phyloP scores from a whole-genome alignment of 1,284 basidiomycete species.

The Ceratobasidium sp. region DNA sequence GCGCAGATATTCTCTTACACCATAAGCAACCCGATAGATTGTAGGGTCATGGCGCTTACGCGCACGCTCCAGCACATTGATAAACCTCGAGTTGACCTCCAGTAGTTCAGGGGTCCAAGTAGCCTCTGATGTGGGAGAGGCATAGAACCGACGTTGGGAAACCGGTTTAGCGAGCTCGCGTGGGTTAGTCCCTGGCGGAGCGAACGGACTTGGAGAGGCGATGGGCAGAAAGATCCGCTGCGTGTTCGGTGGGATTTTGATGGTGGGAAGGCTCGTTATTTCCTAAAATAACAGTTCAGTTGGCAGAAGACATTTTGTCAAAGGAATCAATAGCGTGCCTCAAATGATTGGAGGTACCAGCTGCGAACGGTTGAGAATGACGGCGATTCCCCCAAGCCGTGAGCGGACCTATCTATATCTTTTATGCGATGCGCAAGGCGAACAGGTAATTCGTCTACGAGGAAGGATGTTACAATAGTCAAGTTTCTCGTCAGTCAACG shows the following conservation, averaged over 20 bases:
- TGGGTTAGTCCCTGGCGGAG: neutral
- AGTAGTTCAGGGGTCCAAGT: slow-evolving; percentile 36
- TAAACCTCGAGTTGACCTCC: slow-evolving; percentile 41
- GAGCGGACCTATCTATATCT: slow-evolving; percentile 41
- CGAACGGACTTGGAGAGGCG: slow-evolving; percentile 38
- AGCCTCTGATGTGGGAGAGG: slow-evolving; percentile 17
- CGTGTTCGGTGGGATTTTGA: slow-evolving; percentile 39
- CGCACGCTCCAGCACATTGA: slow-evolving; percentile 35
- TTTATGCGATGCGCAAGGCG: slow-evolving; percentile 36
- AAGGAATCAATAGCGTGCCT: slow-evolving; percentile 1
- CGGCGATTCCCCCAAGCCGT: slow-evolving; percentile 28
- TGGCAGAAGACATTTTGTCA: no score
- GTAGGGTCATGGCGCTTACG: slow-evolving; percentile 42
- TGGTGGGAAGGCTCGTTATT: slow-evolving; percentile 37
- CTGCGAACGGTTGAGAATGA: slow-evolving; percentile 35
- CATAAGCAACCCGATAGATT: slow-evolving; percentile 39
- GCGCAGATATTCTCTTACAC: slow-evolving; percentile 37
- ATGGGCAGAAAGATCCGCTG: slow-evolving; percentile 39
- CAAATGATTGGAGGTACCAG: slow-evolving; percentile 41
- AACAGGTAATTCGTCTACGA: slow-evolving; percentile 31
- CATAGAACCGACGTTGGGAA: slow-evolving; percentile 41
- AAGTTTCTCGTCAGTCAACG: neutral
- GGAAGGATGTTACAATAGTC: neutral
- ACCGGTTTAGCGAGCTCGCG: neutral
- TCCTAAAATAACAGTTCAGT: slow-evolving; percentile 6